Percentiles rank a stretch among this genome's conserved stretches.
Evolutionary conservation across 371 early-diverging fungal species (phyloP).

Genomic region (Circinella minor): DNA sequence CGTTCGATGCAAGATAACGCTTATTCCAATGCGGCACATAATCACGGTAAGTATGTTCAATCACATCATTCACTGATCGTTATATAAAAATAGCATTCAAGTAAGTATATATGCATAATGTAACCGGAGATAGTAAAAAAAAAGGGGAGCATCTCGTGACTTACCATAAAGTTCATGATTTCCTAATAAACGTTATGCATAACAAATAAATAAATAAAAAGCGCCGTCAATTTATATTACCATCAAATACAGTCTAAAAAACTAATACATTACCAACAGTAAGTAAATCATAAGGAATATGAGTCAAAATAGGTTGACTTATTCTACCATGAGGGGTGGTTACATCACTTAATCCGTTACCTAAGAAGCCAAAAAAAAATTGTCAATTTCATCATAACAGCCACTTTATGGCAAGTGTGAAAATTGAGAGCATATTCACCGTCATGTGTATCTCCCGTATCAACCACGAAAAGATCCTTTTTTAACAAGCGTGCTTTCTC

Average conservation of each 20-base stretch:
- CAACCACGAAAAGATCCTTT: conserved; percentile 61
- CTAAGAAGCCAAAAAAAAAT: conserved; percentile 15
- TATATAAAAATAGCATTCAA: not conserved
- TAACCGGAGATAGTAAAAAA: not conserved
- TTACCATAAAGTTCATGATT: conserved; percentile 63
- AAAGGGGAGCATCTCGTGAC: not conserved
- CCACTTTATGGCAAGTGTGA: not conserved
- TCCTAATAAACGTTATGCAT: conserved; percentile 27
- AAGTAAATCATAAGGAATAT: conserved; percentile 50
- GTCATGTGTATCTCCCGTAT: conserved; percentile 61
- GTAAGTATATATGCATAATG: no score
- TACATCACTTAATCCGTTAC: conserved; percentile 56
- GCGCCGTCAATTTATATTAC: not conserved
- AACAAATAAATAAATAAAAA: not conserved
- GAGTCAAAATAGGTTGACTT: conserved; percentile 49
- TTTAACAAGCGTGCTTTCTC: conserved; percentile 44
- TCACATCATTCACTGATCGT: conserved; percentile 1
- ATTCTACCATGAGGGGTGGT: conserved; percentile 41
- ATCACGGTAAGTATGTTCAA: conserved; percentile 30
- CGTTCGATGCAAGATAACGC: conserved; percentile 60
- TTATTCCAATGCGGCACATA: conserved; percentile 59
- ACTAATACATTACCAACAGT: conserved; percentile 31
- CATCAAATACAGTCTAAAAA: not conserved
- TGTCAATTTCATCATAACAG: not conserved
- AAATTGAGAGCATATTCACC: conserved; percentile 20